Evolutionary conservation across 164 flowering plant genomes (phyloP), one percentile per base, ranked within the genome.

Genomic region (Taxillus chinensis): DNA sequence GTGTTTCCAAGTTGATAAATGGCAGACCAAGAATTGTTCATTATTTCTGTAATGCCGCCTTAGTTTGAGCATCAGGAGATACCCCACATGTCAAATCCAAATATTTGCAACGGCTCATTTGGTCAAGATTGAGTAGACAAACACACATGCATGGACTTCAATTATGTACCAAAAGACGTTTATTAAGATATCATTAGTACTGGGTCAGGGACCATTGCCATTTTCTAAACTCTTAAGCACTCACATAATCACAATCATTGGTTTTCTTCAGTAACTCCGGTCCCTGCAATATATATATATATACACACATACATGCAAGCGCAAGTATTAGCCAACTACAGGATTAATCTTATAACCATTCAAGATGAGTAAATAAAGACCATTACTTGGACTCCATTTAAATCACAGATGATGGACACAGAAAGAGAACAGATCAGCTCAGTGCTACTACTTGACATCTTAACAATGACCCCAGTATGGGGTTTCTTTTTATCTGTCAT

Each of bases 191-290:
- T 43, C 7, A 9, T 5, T 43, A 51, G 9, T 40, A 27, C 49
- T 52, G 52, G 41, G 62, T 39, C n/a, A 45, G 3, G 68, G 46
- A 37, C 27, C 27, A 27, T 27, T 27, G 27, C 1, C 43, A 39
- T 5, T 43, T 41, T 53, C 17, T 41, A 16, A 55, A 15, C 42
- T 2, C 8, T 38, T 45, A 57, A 67, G 51, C 46, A 83, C 96
- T 86, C 73, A 87, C 96, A 75, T 86, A 89, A 65, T 84, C 79
- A 66, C 98, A 92, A 43, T 55, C 58, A 60, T 85, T 93, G 50
- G 39, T 16, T 65, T 61, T 79, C 65, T 78, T 68, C 62, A 92
- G 63, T 46, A 83, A 74, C 60, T 77, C 43, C 55, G 96, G 98
- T 66, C 78, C 95, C 98, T 92, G 78, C 50, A 61, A 57, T 62